Percentiles rank a stretch among this genome's conserved stretches.
phyloP scores from a whole-genome alignment of 306 rosid species.

The Trichosanthes cucumerina region DNA sequence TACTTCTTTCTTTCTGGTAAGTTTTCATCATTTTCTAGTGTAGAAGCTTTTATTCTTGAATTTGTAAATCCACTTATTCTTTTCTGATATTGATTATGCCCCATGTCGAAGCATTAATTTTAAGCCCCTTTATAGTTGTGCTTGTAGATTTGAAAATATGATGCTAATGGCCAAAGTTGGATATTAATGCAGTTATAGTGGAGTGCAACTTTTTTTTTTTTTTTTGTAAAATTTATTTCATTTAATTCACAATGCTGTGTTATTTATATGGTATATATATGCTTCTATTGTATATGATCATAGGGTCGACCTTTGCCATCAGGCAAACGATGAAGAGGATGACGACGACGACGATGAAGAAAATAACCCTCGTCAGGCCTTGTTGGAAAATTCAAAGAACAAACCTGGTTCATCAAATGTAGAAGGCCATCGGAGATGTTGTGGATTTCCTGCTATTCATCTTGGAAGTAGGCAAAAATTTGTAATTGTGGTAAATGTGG shows the following conservation, averaged over 20 bases:
- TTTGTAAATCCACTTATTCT: not conserved
- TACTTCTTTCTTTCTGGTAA: conserved; percentile 65
- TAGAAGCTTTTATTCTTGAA: not conserved
- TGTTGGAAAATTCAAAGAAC: conserved; percentile 35
- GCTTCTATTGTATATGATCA: conserved; percentile 27
- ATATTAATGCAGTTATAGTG: not conserved
- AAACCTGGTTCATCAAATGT: conserved; percentile 20
- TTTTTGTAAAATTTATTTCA: not conserved
- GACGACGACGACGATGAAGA: conserved; percentile 53
- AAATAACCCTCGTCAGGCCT: conserved; percentile 27
- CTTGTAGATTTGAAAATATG: not conserved
- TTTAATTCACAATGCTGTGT: not conserved
- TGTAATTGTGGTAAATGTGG: conserved; percentile 39
- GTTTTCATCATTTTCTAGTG: conserved; percentile 4
- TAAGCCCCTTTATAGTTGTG: conserved; percentile 3
- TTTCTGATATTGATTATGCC: not conserved
- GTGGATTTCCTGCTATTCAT: conserved; percentile 43
- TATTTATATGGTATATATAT: conserved; percentile 22
- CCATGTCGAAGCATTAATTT: not conserved
- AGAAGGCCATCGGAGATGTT: conserved; percentile 33
- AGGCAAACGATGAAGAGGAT: conserved; percentile 58
- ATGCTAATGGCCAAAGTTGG: not conserved
- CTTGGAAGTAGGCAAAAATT: conserved; percentile 52
- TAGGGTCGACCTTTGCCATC: conserved; percentile 83
- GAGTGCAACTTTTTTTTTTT: not conserved